These are phyloP conservation scores for Macrocybe gigantea DNA, from an alignment of 768 basidiomycete genomes.

Conservation along the genomic window DNA sequence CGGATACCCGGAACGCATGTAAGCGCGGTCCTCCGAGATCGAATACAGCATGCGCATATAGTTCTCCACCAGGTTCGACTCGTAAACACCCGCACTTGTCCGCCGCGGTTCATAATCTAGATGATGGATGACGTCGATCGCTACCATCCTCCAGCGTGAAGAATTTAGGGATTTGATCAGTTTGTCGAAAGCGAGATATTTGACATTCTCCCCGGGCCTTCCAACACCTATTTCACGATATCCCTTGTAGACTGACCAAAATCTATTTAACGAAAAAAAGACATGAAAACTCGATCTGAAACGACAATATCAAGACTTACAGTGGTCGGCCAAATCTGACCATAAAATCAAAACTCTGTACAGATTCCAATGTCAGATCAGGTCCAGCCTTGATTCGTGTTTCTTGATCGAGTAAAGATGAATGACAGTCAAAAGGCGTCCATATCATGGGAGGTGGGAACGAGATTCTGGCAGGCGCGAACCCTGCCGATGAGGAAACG, in stretches of 20 bases:
- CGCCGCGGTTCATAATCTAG: slow-evolving; percentile 10
- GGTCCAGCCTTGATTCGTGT: not conserved
- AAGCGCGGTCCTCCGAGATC: slow-evolving; percentile 11
- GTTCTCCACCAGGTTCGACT: slow-evolving; percentile 11
- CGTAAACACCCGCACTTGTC: not conserved
- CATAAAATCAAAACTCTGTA: not conserved
- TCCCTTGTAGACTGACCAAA: too few species aligned
- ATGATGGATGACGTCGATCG: slow-evolving; percentile 9
- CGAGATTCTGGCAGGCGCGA: not conserved
- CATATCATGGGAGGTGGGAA: not conserved
- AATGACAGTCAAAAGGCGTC: not conserved
- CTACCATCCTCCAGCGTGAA: not conserved
- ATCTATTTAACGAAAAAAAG: not conserved
- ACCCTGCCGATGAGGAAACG: not conserved
- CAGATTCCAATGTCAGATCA: not conserved
- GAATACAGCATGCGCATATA: slow-evolving; percentile 14
- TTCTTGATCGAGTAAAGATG: not conserved
- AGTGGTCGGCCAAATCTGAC: not conserved
- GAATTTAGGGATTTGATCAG: too few species aligned
- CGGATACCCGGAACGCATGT: slow-evolving; percentile 12
- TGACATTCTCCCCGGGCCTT: not conserved
- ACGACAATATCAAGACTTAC: not conserved
- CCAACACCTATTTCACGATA: too few species aligned
- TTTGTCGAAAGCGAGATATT: not conserved
- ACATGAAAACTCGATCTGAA: not conserved